Evolutionary conservation across 2,329 filamentous ascomycete species (phyloP).

Genomic region (Akanthomyces dipterigenus): DNA sequence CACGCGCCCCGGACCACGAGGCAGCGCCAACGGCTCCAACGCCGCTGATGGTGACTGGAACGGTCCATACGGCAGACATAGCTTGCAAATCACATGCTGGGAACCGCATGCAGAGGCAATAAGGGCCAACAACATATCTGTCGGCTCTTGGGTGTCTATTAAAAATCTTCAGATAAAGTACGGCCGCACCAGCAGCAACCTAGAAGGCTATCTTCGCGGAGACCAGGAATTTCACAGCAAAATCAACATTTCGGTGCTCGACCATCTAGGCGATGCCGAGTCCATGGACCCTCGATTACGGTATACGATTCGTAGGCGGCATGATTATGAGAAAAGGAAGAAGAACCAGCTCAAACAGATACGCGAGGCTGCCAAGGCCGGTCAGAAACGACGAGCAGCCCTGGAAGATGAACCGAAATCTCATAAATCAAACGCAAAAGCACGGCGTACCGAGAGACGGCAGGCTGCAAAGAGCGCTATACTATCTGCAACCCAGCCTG

Average conservation of each 20-base stretch:
- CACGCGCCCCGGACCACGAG: slow-evolving; percentile 31
- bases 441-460: slow-evolving; percentile 16
- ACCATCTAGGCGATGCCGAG: slow-evolving; percentile 32
- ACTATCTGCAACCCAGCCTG: slow-evolving; percentile 20
- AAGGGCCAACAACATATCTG: slow-evolving; percentile 42
- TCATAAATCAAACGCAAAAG: slow-evolving; percentile 22
- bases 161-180: slow-evolving; percentile 66
- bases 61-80: slow-evolving; percentile 67
- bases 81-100: slow-evolving; percentile 65
- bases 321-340: slow-evolving; percentile 52
- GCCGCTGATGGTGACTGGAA: slow-evolving; percentile 45
- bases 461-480: slow-evolving; percentile 12
- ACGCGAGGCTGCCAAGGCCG: slow-evolving; percentile 28
- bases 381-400: slow-evolving; percentile 32
- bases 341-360: slow-evolving; percentile 33
- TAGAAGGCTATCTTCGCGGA: slow-evolving; percentile 67
- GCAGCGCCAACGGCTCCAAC: slow-evolving; percentile 38
- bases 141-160: slow-evolving; percentile 58
- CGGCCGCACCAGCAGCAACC: slow-evolving; percentile 40
- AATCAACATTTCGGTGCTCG: slow-evolving; percentile 51
- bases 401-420: slow-evolving; percentile 20
- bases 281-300: slow-evolving; percentile 42
- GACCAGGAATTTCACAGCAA: slow-evolving; percentile 44
- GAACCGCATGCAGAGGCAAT: slow-evolving; percentile 58
- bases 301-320: slow-evolving; percentile 55